A percentile compares a stretch with the other conserved stretches of the same genome.
Evolutionary conservation across 2,329 filamentous ascomycete genomes (phyloP).

Genomic region (Atkinsonella hypoxylon): DNA sequence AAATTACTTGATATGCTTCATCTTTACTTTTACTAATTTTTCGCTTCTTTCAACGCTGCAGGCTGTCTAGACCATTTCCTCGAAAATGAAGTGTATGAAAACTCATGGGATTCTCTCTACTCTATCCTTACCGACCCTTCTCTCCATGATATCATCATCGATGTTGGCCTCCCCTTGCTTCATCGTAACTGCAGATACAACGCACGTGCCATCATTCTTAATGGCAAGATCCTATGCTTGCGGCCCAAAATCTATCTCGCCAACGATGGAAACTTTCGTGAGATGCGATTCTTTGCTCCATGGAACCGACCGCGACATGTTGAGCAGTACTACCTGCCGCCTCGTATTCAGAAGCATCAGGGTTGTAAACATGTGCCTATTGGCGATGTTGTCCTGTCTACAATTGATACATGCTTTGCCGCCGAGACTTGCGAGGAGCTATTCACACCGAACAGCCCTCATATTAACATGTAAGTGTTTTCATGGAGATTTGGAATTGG

Average conservation of each 20-base stretch:
- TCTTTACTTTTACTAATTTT: too few species aligned
- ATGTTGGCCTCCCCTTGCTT: constrained; percentile 29
- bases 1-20: too few species aligned
- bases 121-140: constrained; percentile 20
- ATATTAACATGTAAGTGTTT: constrained; percentile 13
- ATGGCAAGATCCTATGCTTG: constrained; percentile 59
- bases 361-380: constrained; percentile 25
- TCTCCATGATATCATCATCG: constrained; percentile 26
- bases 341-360: constrained; percentile 17
- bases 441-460: constrained; percentile 4
- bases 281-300: constrained; percentile 25
- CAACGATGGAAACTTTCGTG: constrained; percentile 24
- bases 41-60: too few species aligned
- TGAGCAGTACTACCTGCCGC: constrained; percentile 24
- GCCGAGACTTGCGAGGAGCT: constrained; percentile 6
- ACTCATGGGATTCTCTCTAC: constrained; percentile 20
- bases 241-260: constrained; percentile 20
- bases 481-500: background rate
- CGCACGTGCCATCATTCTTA: constrained; percentile 17
- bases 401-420: constrained; percentile 28
- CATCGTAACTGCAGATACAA: constrained; percentile 16
- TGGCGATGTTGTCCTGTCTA: constrained; percentile 25
- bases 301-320: constrained; percentile 22
- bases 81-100: constrained; percentile 28
- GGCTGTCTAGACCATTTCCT: constrained; percentile 31